These are phyloP conservation scores for Nemophila menziesii DNA, from an alignment of 257 asterid genomes.

Conservation along the genomic window DNA sequence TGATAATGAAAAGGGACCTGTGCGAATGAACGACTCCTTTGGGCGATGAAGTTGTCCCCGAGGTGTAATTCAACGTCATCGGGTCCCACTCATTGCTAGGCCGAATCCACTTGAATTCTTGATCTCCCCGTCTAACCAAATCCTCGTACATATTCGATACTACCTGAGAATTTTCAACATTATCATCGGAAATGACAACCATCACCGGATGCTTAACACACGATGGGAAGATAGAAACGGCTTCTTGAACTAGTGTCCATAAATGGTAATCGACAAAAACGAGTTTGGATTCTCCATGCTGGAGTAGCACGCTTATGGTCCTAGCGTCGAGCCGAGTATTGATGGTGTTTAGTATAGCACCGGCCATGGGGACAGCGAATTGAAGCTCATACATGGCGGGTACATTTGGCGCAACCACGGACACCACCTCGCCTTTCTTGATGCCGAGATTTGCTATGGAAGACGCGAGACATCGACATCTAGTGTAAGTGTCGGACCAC, in stretches of 20 bases:
- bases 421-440: slow-evolving; percentile 33
- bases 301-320: slow-evolving; percentile 39
- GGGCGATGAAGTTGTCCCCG: slow-evolving; percentile 79
- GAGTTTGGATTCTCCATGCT: slow-evolving; percentile 43
- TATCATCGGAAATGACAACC: slow-evolving; percentile 28
- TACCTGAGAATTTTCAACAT: background rate
- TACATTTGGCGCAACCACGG: slow-evolving; percentile 62
- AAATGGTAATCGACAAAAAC: slow-evolving; percentile 43
- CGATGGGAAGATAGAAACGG: slow-evolving; percentile 36
- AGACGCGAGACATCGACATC: slow-evolving; percentile 42
- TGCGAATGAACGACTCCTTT: slow-evolving; percentile 74
- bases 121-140: slow-evolving; percentile 32
- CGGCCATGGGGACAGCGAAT: slow-evolving; percentile 75
- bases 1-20: slow-evolving; percentile 34
- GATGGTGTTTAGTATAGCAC: slow-evolving; percentile 50
- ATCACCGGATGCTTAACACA: slow-evolving; percentile 20
- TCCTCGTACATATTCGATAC: slow-evolving; percentile 30
- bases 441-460: slow-evolving; percentile 35
- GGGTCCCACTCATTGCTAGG: slow-evolving; percentile 55
- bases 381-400: slow-evolving; percentile 81
- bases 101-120: slow-evolving; percentile 34
- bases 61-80: slow-evolving; percentile 64
- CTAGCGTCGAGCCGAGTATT: slow-evolving; percentile 58
- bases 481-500: slow-evolving; percentile 47
- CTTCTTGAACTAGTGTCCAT: slow-evolving; percentile 23